Percentiles rank a stretch among this genome's conserved stretches.
Evolutionary conservation across 2,329 filamentous ascomycete genomes (phyloP).

Genomic region (Claviceps africana): DNA sequence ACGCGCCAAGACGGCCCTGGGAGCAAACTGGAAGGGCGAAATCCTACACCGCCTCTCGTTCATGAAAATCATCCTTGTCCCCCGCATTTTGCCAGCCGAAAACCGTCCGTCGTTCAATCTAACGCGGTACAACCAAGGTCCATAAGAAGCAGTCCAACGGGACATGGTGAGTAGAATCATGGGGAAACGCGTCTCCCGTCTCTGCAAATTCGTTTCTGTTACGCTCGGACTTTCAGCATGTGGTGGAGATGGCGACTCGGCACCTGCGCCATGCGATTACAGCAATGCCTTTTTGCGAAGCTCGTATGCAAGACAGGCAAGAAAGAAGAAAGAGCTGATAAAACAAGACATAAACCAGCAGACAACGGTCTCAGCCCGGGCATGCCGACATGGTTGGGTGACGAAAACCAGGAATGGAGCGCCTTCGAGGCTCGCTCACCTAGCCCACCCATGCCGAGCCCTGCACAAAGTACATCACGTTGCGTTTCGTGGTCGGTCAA

Average conservation of each 20-base stretch:
- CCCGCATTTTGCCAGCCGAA: not conserved
- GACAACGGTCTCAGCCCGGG: constrained; percentile 1
- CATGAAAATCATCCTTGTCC: not conserved
- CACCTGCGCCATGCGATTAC: constrained; percentile 1
- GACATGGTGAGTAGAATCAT: not conserved
- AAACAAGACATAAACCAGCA: not conserved
- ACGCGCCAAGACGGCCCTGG: not conserved
- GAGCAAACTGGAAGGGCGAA: not conserved
- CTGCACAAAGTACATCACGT: not conserved
- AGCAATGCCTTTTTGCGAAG: constrained; percentile 7
- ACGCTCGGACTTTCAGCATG: not conserved
- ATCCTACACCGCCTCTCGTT: not conserved
- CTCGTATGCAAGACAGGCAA: not conserved
- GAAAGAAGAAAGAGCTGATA: not conserved
- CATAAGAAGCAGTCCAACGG: not conserved
- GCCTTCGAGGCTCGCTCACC: not conserved
- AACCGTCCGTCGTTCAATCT: not conserved
- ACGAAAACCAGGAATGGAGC: not conserved
- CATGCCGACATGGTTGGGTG: not conserved
- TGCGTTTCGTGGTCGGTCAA: not conserved
- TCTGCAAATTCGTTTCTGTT: not conserved
- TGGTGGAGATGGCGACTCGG: not conserved
- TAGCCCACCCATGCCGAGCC: not conserved
- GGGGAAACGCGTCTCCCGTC: not conserved
- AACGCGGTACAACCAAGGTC: not conserved